Percentiles rank a stretch among this genome's conserved stretches.
Evolutionary conservation across 2,329 filamentous ascomycete genomes (phyloP).

Genomic region (Akanthomyces muscarius): DNA sequence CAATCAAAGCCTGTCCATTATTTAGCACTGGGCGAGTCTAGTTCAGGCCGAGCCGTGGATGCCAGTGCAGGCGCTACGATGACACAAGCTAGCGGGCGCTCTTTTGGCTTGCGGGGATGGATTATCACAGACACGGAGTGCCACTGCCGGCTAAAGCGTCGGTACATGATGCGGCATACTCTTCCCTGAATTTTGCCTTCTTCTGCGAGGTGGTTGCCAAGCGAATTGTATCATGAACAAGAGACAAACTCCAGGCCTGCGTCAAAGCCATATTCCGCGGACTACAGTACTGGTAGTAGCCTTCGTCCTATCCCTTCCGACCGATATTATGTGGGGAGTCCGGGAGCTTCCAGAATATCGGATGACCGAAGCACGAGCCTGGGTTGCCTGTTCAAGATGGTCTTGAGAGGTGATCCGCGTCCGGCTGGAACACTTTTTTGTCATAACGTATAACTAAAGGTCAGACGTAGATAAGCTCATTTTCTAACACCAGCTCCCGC

Average conservation of each 20-base stretch:
- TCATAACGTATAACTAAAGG: too few species aligned
- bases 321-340: neutral
- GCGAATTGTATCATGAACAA: neutral
- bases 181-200: neutral
- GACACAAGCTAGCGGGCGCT: neutral
- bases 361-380: neutral
- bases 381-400: neutral
- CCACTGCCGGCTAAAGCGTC: neutral
- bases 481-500: too few species aligned
- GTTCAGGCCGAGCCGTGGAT: neutral
- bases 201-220: neutral
- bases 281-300: neutral
- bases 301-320: conserved; percentile 2
- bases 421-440: neutral
- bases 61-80: neutral
- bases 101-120: neutral
- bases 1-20: conserved; percentile 12
- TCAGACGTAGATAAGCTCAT: too few species aligned
- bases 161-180: neutral
- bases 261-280: neutral
- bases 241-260: neutral
- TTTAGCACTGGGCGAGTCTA: neutral
- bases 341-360: neutral
- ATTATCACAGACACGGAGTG: neutral
- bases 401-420: too few species aligned